These are phyloP conservation scores for Calcarisporium arbuscula DNA, from an alignment of 2,329 filamentous ascomycete species.

Conservation along the genomic window DNA sequence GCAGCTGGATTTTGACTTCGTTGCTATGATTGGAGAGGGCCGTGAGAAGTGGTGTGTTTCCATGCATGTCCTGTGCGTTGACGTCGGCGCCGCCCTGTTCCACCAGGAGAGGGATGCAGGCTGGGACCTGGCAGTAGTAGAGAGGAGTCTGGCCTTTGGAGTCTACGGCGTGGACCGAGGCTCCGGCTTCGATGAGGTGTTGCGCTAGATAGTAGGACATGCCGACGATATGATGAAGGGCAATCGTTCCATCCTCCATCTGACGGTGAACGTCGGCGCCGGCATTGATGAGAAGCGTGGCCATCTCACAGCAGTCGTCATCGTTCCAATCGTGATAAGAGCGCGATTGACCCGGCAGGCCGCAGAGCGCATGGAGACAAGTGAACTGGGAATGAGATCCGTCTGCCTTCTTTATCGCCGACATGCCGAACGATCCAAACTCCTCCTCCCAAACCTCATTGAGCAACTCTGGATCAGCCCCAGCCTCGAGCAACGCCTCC, in stretches of 20 bases:
- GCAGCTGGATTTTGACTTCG: no score
- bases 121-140: constrained; percentile 2
- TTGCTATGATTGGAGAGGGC: no score
- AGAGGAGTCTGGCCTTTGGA: constrained; percentile 12
- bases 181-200: constrained; percentile 16
- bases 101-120: constrained; percentile 16
- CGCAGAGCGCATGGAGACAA: constrained; percentile 10
- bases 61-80: constrained; percentile 12
- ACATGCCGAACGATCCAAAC: no score
- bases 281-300: constrained; percentile 15
- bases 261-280: constrained; percentile 16
- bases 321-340: no score
- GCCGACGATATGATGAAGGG: constrained; percentile 11
- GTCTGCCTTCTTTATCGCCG: constrained; percentile 8
- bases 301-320: no score
- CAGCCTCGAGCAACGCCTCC: constrained; percentile 19
- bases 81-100: constrained; percentile 16
- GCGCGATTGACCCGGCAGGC: no score
- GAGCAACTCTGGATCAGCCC: constrained; percentile 25
- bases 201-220: constrained; percentile 8
- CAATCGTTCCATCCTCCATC: constrained; percentile 8
- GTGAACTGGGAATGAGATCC: constrained; percentile 3
- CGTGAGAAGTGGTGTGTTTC: constrained; percentile 17
- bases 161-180: constrained; percentile 14
- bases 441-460: no score